phyloP scores from a whole-genome alignment of 768 basidiomycete genomes.

The Rhizopogon vinicolor region DNA sequence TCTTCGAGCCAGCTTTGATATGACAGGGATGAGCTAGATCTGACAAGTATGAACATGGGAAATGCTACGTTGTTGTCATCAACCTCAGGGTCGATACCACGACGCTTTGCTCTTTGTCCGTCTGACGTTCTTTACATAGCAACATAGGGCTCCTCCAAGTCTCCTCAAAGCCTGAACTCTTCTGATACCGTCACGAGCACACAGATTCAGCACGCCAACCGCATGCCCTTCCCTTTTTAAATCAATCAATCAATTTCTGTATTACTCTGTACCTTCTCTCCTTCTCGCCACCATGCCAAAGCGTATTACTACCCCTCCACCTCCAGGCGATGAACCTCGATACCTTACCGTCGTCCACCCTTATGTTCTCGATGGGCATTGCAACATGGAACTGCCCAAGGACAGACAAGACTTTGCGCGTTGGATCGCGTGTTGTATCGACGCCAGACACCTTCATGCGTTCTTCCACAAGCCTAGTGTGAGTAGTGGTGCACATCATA shows the following conservation, averaged over 20 bases:
- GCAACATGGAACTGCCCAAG: constrained; percentile 34
- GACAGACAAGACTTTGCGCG: constrained; percentile 35
- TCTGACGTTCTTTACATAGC: neutral
- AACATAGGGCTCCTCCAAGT: neutral
- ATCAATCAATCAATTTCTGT: neutral
- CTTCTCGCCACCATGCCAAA: constrained; percentile 31
- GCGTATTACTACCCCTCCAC: constrained; percentile 37
- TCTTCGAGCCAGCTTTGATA: no score
- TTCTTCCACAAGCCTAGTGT: constrained; percentile 43
- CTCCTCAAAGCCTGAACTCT: neutral
- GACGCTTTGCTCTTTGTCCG: neutral
- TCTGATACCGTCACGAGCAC: neutral
- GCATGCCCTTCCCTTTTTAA: neutral
- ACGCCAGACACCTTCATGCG: constrained; percentile 30
- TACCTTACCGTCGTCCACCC: constrained; percentile 43
- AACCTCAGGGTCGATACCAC: neutral
- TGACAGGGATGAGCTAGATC: neutral
- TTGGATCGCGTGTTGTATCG: constrained; percentile 40
- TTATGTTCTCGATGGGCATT: constrained; percentile 32
- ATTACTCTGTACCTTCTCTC: neutral
- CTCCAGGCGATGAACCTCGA: constrained; percentile 37
- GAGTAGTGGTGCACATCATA: constrained; percentile 11
- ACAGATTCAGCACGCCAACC: neutral
- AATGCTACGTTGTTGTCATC: neutral
- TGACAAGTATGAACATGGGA: neutral